Conservation (phyloP, 2,329 filamentous ascomycete species). For the Immersiporthe knoxdaviesiana region DNA sequence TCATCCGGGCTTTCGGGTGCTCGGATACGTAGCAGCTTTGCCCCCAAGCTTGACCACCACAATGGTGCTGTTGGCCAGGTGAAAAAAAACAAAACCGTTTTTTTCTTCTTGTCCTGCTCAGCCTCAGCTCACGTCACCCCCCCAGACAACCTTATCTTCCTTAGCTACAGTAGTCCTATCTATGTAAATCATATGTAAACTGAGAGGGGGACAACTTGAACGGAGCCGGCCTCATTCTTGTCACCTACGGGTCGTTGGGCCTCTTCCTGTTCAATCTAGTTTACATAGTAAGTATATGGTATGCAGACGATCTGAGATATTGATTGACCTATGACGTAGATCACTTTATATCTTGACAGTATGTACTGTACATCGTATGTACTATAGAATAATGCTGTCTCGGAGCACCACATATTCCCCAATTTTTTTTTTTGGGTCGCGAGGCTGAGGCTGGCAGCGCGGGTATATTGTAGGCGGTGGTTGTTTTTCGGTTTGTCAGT, state of each 20-base stretch:
- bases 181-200: no score
- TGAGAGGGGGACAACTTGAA: not conserved
- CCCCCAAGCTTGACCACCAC: not conserved
- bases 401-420: not conserved
- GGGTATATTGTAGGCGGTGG: not conserved
- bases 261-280: not conserved
- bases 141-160: not conserved
- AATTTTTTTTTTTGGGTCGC: not conserved
- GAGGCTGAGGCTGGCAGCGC: not conserved
- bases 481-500: not conserved
- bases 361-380: not conserved
- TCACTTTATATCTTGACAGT: not conserved
- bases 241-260: not conserved
- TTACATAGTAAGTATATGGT: not conserved
- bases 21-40: not conserved
- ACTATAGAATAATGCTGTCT: not conserved
- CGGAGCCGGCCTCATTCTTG: not conserved
- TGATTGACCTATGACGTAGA: conserved; percentile 18
- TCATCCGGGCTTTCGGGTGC: not conserved
- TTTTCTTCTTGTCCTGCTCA: no score
- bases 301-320: not conserved
- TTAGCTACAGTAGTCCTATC: not conserved
- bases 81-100: no score
- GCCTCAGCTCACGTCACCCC: no score
- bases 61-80: not conserved